phyloP scores from a whole-genome alignment of 768 basidiomycete species.

The Podaxis mareebaensis region DNA sequence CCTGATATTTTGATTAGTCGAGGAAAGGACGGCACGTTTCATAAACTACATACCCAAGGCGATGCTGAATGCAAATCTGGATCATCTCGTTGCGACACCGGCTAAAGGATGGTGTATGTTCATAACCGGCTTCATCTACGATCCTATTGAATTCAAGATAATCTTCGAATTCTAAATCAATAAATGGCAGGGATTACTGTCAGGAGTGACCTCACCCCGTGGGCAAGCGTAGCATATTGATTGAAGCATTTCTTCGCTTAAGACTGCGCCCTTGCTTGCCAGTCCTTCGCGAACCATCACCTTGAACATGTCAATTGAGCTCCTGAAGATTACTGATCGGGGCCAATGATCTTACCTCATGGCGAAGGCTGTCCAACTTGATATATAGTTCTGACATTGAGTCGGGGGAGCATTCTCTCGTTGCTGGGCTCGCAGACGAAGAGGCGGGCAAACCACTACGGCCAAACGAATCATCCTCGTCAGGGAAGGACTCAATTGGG shows the following conservation, averaged over 20 bases:
- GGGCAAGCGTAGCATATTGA: conserved; percentile 4
- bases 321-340: neutral
- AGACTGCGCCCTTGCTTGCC: neutral
- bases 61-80: conserved; percentile 10
- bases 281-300: conserved; percentile 1
- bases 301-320: neutral
- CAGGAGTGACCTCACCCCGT: neutral
- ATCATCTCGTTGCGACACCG: neutral
- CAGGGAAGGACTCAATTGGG: conserved; percentile 12
- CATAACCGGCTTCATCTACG: neutral
- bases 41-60: neutral
- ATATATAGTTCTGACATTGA: conserved; percentile 1
- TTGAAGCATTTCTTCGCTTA: conserved; percentile 6
- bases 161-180: neutral
- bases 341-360: neutral
- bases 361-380: conserved; percentile 6
- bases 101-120: neutral
- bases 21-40: neutral
- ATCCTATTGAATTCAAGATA: conserved; percentile 7
- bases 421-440: neutral
- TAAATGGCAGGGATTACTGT: neutral
- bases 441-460: neutral
- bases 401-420: neutral
- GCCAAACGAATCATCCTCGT: neutral
- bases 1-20: neutral